Conservation (phyloP, 805 yeast genomes). For the Kurtzmaniella fragi region DNA sequence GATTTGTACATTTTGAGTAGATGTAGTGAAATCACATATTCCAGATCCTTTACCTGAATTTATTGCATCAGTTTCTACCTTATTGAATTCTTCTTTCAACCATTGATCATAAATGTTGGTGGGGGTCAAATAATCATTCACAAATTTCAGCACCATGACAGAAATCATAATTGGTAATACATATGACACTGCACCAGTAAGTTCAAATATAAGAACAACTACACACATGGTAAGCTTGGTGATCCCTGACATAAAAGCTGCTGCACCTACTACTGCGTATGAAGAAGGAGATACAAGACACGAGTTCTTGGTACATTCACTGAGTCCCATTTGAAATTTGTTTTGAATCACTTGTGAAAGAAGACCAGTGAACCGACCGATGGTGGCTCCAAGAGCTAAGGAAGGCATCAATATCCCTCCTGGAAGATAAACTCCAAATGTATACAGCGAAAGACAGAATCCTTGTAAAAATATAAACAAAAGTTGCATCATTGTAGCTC, state of each 20-base stretch:
- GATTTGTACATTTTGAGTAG: conserved; percentile 22
- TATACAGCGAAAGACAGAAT: conserved; percentile 55
- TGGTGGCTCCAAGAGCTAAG: conserved; percentile 54
- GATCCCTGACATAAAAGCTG: conserved; percentile 73
- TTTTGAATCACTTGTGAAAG: conserved; percentile 46
- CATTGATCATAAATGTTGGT: conserved; percentile 61
- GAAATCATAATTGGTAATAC: conserved; percentile 83
- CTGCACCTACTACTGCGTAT: conserved; percentile 86
- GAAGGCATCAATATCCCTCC: conserved; percentile 68
- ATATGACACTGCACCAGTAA: conserved; percentile 82
- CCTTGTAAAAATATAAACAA: conserved; percentile 45
- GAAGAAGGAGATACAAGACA: conserved; percentile 79
- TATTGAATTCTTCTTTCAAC: conserved; percentile 28
- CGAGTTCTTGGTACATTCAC: conserved; percentile 39
- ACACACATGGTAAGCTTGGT: conserved; percentile 77
- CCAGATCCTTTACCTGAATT: conserved; percentile 39
- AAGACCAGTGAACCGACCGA: conserved; percentile 54
- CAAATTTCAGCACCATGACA: conserved; percentile 68
- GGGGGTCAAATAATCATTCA: conserved; percentile 57
- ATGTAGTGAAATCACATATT: conserved; percentile 24
- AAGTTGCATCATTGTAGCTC: conserved; percentile 20
- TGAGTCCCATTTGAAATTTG: conserved; percentile 21
- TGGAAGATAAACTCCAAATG: conserved; percentile 65
- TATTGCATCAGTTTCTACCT: background rate
- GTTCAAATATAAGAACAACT: conserved; percentile 75